phyloP scores from a whole-genome alignment of 805 yeast genomes.

The Yarrowia sp. region DNA sequence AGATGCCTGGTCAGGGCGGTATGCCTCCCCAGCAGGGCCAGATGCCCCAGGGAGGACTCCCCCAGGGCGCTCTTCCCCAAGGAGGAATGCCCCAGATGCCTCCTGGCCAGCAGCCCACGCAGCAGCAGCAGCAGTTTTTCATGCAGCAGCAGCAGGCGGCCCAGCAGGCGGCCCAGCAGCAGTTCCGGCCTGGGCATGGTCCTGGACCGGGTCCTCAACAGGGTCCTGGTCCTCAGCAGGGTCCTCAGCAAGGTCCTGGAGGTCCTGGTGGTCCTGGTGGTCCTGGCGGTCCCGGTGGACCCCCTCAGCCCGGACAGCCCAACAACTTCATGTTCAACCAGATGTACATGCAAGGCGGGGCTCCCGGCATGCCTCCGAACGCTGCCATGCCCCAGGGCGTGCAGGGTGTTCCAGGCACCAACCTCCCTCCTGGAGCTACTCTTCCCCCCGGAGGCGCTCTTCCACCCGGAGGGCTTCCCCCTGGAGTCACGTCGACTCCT shows the following conservation, averaged over 20 bases:
- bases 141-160: conserved; percentile 31
- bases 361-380: conserved; percentile 27
- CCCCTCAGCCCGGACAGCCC: conserved; percentile 11
- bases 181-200: background rate
- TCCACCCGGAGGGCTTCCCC: conserved; percentile 41
- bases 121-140: conserved; percentile 32
- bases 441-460: conserved; percentile 34
- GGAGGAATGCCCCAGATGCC: conserved; percentile 31
- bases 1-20: conserved; percentile 18
- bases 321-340: conserved; percentile 10
- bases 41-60: conserved; percentile 34
- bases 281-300: conserved; percentile 2
- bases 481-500: conserved; percentile 38
- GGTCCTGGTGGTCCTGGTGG: background rate
- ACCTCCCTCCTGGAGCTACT: conserved; percentile 10
- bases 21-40: conserved; percentile 25
- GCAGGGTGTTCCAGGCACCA: conserved; percentile 39
- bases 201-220: conserved; percentile 37
- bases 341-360: conserved; percentile 9
- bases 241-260: conserved; percentile 12
- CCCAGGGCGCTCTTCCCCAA: conserved; percentile 2
- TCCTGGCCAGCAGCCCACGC: conserved; percentile 18
- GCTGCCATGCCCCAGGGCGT: conserved; percentile 41
- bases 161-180: conserved; percentile 24
- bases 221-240: conserved; percentile 40